Percentiles rank a stretch among this genome's conserved stretches.
These are phyloP conservation scores for Avena eriantha DNA, from an alignment of 176 grass and related monocot species.

Conservation along the genomic window DNA sequence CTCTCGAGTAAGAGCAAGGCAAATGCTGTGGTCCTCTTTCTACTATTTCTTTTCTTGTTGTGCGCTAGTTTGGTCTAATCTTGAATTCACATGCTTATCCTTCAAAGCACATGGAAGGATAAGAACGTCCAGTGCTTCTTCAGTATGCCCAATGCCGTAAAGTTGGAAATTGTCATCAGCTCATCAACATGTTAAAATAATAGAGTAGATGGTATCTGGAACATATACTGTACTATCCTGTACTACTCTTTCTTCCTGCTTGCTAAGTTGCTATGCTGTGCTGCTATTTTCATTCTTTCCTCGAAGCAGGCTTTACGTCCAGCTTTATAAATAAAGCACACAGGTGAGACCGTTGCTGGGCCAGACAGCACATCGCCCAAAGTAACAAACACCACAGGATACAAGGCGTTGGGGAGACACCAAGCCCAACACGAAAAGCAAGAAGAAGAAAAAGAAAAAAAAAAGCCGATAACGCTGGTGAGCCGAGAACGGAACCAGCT, in stretches of 20 bases:
- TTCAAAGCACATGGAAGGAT: constrained; percentile 25
- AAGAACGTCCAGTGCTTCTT: not conserved
- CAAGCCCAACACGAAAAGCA: no score
- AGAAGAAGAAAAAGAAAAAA: no score
- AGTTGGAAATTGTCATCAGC: constrained; percentile 26
- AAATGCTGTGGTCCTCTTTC: not conserved
- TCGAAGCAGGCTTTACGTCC: no score
- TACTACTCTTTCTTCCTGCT: not conserved
- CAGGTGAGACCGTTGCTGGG: no score
- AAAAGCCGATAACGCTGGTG: no score
- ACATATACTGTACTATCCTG: not conserved
- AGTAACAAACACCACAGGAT: no score
- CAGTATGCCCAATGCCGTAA: not conserved
- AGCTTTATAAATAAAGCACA: no score
- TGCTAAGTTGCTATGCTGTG: not conserved
- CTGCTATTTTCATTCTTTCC: not conserved
- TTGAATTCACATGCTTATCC: not conserved
- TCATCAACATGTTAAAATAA: constrained; percentile 20
- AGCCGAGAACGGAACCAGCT: no score
- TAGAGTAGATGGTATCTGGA: not conserved
- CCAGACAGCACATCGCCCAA: no score
- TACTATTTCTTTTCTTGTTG: not conserved
- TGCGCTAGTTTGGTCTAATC: not conserved
- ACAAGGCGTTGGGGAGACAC: no score
- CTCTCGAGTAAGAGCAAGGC: not conserved